A percentile compares a stretch with the other conserved stretches of the same genome.
phyloP scores from a whole-genome alignment of 2,329 filamentous ascomycete genomes.

The Sporothrix pallida region DNA sequence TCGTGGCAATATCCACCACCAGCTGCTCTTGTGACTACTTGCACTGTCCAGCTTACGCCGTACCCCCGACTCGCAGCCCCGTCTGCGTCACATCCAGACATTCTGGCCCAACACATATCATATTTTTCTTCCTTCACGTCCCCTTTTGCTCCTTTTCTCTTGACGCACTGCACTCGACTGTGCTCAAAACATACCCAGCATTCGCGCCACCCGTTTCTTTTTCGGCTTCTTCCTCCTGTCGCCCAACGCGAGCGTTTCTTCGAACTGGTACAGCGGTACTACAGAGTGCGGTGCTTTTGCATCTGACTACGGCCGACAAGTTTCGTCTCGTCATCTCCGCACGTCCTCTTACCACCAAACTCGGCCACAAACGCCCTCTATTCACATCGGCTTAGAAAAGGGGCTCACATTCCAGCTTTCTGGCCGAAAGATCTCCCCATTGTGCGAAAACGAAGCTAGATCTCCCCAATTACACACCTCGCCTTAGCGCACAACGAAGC shows the following conservation, averaged over 20 bases:
- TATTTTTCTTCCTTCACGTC: neutral
- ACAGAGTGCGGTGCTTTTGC: constrained; percentile 20
- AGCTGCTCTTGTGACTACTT: constrained; percentile 21
- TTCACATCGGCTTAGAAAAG: constrained; percentile 8
- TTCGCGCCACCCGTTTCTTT: neutral
- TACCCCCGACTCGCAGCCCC: constrained; percentile 15
- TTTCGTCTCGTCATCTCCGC: neutral
- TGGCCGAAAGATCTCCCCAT: neutral
- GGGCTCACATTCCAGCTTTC: neutral
- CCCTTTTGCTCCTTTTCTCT: neutral
- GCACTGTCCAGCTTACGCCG: constrained; percentile 23
- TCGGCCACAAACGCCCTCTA: neutral
- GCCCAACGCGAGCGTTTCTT: neutral
- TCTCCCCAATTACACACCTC: constrained; percentile 16
- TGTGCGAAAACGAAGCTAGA: constrained; percentile 8
- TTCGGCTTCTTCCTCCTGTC: constrained; percentile 10
- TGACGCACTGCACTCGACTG: neutral
- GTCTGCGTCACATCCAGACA: neutral
- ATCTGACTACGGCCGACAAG: constrained; percentile 14
- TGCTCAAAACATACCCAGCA: neutral
- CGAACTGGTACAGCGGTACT: constrained; percentile 6
- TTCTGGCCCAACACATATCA: constrained; percentile 9
- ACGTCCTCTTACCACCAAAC: neutral
- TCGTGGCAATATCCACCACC: constrained; percentile 20
- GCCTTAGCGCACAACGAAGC: constrained; percentile 17